Evolutionary conservation across 2,329 filamentous ascomycete species (phyloP), one percentile per base, ranked within the genome.

Genomic region (Penicillium sp.): DNA sequence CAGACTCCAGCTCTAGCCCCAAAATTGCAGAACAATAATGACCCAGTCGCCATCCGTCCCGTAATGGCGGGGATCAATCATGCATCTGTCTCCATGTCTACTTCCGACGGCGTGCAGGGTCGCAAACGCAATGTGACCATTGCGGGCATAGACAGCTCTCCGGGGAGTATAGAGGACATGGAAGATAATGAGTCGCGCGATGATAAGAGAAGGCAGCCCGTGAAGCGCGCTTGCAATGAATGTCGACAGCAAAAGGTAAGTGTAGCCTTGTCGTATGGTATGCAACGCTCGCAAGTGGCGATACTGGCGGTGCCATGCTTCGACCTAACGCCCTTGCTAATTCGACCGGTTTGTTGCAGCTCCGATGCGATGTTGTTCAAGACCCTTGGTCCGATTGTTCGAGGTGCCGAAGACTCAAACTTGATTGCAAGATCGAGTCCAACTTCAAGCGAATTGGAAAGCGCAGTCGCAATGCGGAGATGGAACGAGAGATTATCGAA

Each of bases 371-470:
- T 69, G 82, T 85, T 51, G 69, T 79, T 47, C 79, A 82, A 60
- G 79, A 83, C 37, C 81, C 81, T 9, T 85, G 81, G 67, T 72
- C 73, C 50, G 73, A 76, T 42, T 86, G 82, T 67, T 76, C 75
- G 29, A 76, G 82, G 50, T 86, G 82, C 66, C 72, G 75, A 51
- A 82, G 82, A 55, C 75, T 84, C 47, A 77, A 75, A 50, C 77
- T 85, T 31, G 73, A 75, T 44, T 85, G 82, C 68, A 80, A 81
- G 59, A 84, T 86, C 63, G 81, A 85, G 59, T 78, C 80, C 51
- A 82, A 82, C 66, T 86, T 85, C 71, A 85, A 83, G 69, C 77
- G 82, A 50, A 71, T 85, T 27, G 82, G 81, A 39, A 85, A 85
- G 69, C 75, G 82, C 47, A 84, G 80, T 53, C 71, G 81, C 71